Percentiles rank a stretch among this genome's conserved stretches.
Evolutionary conservation across 2,329 filamentous ascomycete species (phyloP).

Genomic region (Penicillium nordicum): DNA sequence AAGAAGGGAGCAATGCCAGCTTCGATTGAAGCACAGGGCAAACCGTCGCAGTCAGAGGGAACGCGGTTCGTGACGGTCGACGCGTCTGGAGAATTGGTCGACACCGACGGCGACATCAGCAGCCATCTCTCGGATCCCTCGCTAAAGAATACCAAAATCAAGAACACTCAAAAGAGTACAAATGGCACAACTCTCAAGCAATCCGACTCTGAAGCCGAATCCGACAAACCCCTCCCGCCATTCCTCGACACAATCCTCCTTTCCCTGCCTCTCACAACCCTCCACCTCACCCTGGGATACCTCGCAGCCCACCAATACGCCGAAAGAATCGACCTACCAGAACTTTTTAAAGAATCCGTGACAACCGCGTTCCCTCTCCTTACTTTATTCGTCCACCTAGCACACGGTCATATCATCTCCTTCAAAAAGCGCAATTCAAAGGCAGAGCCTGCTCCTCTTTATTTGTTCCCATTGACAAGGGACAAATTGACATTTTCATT

Average conservation of each 20-base stretch:
- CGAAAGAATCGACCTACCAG: constrained; percentile 33
- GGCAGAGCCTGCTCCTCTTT: not conserved
- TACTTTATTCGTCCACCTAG: constrained; percentile 44
- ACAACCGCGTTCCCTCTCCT: constrained; percentile 43
- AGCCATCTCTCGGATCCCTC: constrained; percentile 7
- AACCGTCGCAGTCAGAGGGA: constrained; percentile 11
- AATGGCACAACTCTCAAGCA: not conserved
- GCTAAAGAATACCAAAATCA: not conserved
- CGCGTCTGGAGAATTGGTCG: constrained; percentile 22
- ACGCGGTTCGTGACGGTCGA: constrained; percentile 38
- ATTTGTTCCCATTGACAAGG: constrained; percentile 26
- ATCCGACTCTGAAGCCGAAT: constrained; percentile 13
- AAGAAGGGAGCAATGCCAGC: not conserved
- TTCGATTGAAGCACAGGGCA: constrained; percentile 2
- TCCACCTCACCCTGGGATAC: constrained; percentile 46
- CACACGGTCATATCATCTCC: constrained; percentile 44
- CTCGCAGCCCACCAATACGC: constrained; percentile 48
- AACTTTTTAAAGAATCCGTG: constrained; percentile 36
- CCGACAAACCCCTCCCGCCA: constrained; percentile 32
- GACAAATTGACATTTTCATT: constrained; percentile 28
- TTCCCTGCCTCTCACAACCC: constrained; percentile 41
- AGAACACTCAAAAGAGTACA: not conserved
- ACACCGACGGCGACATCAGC: constrained; percentile 16
- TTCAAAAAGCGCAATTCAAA: constrained; percentile 17
- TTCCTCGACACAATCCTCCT: constrained; percentile 45